A percentile compares a stretch with the other conserved stretches of the same genome.
phyloP scores from a whole-genome alignment of 75 land plant genomes.

The Cunninghamia lanceolata region DNA sequence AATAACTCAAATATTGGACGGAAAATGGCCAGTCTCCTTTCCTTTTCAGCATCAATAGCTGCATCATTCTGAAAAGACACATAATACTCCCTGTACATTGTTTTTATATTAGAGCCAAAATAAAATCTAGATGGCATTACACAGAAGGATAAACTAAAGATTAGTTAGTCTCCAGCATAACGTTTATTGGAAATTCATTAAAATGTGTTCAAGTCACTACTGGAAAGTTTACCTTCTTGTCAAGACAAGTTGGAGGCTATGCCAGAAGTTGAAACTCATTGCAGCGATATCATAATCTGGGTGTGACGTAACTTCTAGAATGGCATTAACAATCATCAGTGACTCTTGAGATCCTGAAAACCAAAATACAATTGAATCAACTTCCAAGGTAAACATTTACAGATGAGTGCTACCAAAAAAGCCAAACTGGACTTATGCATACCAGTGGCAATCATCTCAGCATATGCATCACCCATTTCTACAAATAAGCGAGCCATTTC shows the following conservation, averaged over 20 bases:
- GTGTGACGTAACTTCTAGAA: slow-evolving; percentile 93
- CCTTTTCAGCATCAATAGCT: slow-evolving; percentile 69
- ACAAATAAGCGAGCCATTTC: slow-evolving; percentile 95
- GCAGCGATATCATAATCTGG: slow-evolving; percentile 92
- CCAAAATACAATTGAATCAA: not conserved
- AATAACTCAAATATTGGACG: slow-evolving; percentile 70
- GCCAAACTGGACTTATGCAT: slow-evolving; percentile 7
- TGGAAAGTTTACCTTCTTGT: slow-evolving; percentile 53
- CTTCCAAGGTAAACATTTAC: not conserved
- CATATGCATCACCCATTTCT: slow-evolving; percentile 97
- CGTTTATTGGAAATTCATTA: not conserved
- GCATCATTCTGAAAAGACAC: slow-evolving; percentile 49
- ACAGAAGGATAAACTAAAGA: not conserved
- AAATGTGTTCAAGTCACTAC: not conserved
- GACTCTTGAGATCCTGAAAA: slow-evolving; percentile 82
- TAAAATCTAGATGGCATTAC: not conserved
- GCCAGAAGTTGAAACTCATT: slow-evolving; percentile 98
- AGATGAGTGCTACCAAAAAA: not conserved
- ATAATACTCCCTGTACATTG: slow-evolving; percentile 53
- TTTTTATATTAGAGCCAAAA: slow-evolving; percentile 4
- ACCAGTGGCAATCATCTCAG: slow-evolving; percentile 92
- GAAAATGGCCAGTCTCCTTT: slow-evolving; percentile 58
- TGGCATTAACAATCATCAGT: slow-evolving; percentile 83
- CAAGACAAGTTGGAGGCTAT: slow-evolving; percentile 65
- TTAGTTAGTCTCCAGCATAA: not conserved